A percentile compares a stretch with the other conserved stretches of the same genome.
Evolutionary conservation across 805 yeast genomes (phyloP).

Genomic region (Crinitomyces ghanaensis): DNA sequence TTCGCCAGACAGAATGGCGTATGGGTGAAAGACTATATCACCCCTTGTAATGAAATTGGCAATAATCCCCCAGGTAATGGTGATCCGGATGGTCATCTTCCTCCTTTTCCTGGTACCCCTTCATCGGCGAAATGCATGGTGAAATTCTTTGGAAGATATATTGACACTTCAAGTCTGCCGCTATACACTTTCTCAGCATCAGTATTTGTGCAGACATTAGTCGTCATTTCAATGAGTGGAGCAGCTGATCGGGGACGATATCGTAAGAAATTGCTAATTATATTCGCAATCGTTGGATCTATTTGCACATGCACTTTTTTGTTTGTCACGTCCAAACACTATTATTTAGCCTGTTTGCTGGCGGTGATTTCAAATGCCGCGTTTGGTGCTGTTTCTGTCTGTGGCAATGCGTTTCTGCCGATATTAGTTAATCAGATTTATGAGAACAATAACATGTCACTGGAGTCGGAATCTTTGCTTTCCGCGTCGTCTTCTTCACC

Average conservation of each 20-base stretch:
- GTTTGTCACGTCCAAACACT: conserved; percentile 30
- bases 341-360: conserved; percentile 41
- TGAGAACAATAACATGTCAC: neutral
- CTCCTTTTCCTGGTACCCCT: conserved; percentile 15
- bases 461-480: neutral
- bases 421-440: conserved; percentile 32
- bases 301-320: conserved; percentile 39
- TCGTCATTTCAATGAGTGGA: conserved; percentile 65
- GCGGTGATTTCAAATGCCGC: conserved; percentile 56
- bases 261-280: conserved; percentile 43
- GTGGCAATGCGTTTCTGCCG: conserved; percentile 67
- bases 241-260: conserved; percentile 54
- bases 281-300: conserved; percentile 51
- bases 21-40: conserved; percentile 40
- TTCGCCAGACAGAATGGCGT: conserved; percentile 69
- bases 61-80: conserved; percentile 9
- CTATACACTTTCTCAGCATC: conserved; percentile 60
- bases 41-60: conserved; percentile 39
- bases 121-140: conserved; percentile 35
- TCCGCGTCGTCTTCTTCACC: neutral
- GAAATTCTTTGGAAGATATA: conserved; percentile 33
- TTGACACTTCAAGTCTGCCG: conserved; percentile 67
- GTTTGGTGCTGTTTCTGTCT: conserved; percentile 69
- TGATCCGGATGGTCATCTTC: conserved; percentile 5
- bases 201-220: conserved; percentile 60